A percentile compares a stretch with the other conserved stretches of the same genome.
These are phyloP conservation scores for Oryza rufipogon DNA, from an alignment of 176 grass and related monocot species.

Conservation along the genomic window DNA sequence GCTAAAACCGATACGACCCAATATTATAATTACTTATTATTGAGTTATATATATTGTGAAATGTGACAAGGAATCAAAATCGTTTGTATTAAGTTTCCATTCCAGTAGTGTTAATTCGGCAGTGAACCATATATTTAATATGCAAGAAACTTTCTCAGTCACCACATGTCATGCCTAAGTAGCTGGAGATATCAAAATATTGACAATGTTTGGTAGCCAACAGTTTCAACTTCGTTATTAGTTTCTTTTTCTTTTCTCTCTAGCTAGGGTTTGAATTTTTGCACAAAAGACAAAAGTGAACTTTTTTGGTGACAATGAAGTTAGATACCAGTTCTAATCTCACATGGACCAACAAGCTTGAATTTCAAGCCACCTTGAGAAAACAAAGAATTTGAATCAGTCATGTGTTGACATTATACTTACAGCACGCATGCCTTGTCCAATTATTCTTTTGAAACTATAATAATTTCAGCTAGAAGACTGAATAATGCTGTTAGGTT, in stretches of 20 bases:
- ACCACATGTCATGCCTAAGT: conserved; percentile 30
- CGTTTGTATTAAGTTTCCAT: neutral
- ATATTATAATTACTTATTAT: neutral
- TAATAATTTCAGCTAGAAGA: neutral
- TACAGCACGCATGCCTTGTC: too few species aligned
- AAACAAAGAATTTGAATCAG: conserved; percentile 15
- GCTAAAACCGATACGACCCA: too few species aligned
- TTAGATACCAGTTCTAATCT: conserved; percentile 28
- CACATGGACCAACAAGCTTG: neutral
- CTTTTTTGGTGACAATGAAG: conserved; percentile 32
- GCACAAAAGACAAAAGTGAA: conserved; percentile 38
- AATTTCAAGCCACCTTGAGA: neutral
- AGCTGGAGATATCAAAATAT: neutral
- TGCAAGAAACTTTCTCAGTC: neutral
- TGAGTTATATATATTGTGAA: neutral
- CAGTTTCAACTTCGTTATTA: neutral
- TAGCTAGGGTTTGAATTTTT: conserved; percentile 1
- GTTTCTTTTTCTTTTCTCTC: neutral
- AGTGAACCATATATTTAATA: neutral
- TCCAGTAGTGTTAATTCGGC: neutral
- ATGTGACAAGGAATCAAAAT: neutral
- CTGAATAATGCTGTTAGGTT: neutral
- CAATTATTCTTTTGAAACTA: neutral
- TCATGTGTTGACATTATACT: conserved; percentile 28
- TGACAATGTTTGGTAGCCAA: neutral